Evolutionary conservation across 2,329 filamentous ascomycete genomes (phyloP).

Genomic region (Aspergillus ibericus): DNA sequence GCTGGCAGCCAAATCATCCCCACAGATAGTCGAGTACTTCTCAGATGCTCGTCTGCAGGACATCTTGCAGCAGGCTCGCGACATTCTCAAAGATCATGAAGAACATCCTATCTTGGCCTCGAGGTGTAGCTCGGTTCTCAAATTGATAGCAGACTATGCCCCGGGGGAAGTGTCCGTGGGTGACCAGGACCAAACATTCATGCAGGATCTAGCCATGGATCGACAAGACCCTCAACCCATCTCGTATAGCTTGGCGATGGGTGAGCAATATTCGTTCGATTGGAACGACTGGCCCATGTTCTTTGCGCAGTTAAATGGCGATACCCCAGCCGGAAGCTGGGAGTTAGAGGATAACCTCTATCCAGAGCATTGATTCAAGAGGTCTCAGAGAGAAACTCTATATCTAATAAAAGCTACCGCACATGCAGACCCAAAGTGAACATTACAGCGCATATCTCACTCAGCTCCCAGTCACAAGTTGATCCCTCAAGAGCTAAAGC

Average conservation of each 20-base stretch:
- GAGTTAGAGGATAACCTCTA: not conserved
- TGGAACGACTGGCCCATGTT: conserved; percentile 18
- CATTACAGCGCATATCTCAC: too few relatives aligned
- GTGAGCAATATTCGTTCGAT: conserved; percentile 13
- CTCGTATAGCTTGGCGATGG: not conserved
- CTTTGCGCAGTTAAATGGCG: conserved; percentile 11
- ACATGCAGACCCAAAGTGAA: too few relatives aligned
- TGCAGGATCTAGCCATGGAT: not conserved
- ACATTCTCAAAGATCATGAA: not conserved
- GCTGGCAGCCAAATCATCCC: conserved; percentile 10
- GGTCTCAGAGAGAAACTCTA: too few relatives aligned
- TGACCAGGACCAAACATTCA: not conserved
- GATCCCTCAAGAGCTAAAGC: not conserved
- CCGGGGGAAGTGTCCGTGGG: not conserved
- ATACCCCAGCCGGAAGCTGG: conserved; percentile 16
- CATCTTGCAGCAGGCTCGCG: not conserved
- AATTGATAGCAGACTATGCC: not conserved
- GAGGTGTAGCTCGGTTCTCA: not conserved
- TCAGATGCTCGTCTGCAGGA: not conserved
- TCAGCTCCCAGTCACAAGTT: too few relatives aligned
- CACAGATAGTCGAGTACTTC: conserved; percentile 11
- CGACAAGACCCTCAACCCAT: not conserved
- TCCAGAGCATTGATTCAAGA: too few relatives aligned
- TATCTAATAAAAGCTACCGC: too few relatives aligned
- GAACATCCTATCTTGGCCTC: not conserved